Conservation (phyloP, 2,329 filamentous ascomycete genomes). For the Aspergillus sp. region DNA sequence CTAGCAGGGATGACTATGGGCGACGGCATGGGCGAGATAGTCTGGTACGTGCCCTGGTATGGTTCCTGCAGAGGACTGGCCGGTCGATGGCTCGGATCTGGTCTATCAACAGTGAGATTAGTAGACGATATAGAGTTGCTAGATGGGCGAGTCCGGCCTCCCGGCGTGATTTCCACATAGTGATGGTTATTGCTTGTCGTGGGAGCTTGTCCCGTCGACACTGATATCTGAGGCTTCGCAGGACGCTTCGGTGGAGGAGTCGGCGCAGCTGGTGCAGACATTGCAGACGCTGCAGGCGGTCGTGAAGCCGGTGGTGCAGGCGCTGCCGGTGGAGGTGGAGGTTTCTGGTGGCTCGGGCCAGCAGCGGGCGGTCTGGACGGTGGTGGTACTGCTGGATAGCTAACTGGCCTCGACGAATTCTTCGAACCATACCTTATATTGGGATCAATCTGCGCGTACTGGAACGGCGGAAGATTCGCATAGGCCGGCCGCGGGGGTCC, state of each 20-base stretch:
- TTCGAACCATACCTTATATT: conserved; percentile 36
- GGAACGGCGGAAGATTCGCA: conserved; percentile 26
- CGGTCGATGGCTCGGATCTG: conserved; percentile 49
- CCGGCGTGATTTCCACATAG: conserved; percentile 29
- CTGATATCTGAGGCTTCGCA: conserved; percentile 1
- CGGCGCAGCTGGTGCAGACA: neutral
- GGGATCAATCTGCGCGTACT: conserved; percentile 35
- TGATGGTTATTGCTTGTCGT: neutral
- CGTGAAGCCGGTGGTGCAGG: no score
- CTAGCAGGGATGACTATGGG: conserved; percentile 58
- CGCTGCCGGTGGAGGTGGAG: neutral
- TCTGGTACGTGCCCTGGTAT: conserved; percentile 90
- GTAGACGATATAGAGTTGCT: conserved; percentile 34
- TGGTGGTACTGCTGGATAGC: conserved; percentile 13
- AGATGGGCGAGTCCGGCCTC: conserved; percentile 22
- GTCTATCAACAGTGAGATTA: conserved; percentile 31
- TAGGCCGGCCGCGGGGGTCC: conserved; percentile 17
- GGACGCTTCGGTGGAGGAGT: conserved; percentile 4
- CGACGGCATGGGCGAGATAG: conserved; percentile 88
- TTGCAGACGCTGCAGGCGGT: no score
- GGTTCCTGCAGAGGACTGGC: conserved; percentile 82
- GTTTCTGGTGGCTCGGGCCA: conserved; percentile 9
- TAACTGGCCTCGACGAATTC: conserved; percentile 7
- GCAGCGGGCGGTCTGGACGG: conserved; percentile 16
- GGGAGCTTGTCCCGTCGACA: conserved; percentile 1